phyloP scores from a whole-genome alignment of 306 rosid genomes.

The Gastrolobium bilobum region DNA sequence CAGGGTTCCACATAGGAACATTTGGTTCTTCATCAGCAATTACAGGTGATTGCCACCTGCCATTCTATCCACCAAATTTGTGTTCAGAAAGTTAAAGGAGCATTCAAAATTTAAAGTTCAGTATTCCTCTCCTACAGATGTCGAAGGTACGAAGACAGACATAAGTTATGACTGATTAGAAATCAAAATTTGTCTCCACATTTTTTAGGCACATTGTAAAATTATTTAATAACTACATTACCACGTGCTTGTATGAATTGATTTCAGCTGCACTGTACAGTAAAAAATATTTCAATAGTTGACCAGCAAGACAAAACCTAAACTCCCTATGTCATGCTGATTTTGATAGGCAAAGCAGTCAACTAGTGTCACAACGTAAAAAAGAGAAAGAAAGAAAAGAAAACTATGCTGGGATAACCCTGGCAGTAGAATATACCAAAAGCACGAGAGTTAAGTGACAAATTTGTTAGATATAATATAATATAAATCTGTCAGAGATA shows the following conservation, averaged over 20 bases:
- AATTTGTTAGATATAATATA: neutral
- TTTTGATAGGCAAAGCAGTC: neutral
- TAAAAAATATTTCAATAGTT: neutral
- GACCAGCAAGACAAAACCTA: neutral
- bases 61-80: constrained; percentile 65
- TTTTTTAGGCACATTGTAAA: neutral
- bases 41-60: constrained; percentile 74
- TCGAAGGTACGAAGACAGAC: constrained; percentile 33
- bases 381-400: neutral
- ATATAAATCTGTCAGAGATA: too few species aligned
- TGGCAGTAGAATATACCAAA: neutral
- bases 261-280: constrained; percentile 2
- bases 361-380: neutral
- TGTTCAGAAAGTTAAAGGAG: constrained; percentile 38
- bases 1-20: constrained; percentile 97
- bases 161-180: constrained; percentile 17
- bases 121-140: constrained; percentile 1
- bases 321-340: constrained; percentile 19
- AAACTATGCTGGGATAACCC: neutral
- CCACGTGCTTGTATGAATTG: neutral
- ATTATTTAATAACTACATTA: neutral
- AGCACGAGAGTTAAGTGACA: neutral
- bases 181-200: constrained; percentile 6
- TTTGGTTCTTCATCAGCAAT: constrained; percentile 78
- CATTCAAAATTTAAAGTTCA: constrained; percentile 36